These are phyloP conservation scores for Dendrocalamus sinicus DNA, from an alignment of 176 grass and related monocot genomes.

Conservation along the genomic window DNA sequence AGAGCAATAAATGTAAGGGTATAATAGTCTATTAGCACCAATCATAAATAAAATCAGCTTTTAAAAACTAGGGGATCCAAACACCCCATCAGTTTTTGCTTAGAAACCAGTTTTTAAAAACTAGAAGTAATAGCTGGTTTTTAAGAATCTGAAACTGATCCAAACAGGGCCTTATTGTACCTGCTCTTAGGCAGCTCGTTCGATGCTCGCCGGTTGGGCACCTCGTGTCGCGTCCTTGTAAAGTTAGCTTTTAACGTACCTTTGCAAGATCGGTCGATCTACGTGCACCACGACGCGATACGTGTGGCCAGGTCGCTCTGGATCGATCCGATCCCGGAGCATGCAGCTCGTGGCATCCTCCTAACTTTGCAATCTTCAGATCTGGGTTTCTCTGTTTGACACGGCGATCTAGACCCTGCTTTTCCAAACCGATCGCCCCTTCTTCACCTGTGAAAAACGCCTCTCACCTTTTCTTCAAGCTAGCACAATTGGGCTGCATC, in stretches of 20 bases:
- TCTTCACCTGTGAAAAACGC: neutral
- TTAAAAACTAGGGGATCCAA: too few species aligned
- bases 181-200: neutral
- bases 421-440: neutral
- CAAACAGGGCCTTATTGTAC: too few species aligned
- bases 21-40: too few species aligned
- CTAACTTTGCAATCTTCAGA: neutral
- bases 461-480: neutral
- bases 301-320: neutral
- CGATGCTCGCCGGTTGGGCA: neutral
- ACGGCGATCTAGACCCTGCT: too few species aligned
- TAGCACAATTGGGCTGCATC: neutral
- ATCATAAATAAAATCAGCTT: too few species aligned
- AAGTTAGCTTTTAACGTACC: neutral
- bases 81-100: too few species aligned
- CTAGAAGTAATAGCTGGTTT: too few species aligned
- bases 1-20: too few species aligned
- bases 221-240: neutral
- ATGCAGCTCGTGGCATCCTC: neutral
- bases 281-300: neutral
- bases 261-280: neutral
- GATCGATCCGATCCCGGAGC: neutral
- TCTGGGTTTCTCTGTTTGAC: neutral
- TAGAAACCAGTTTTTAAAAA: too few species aligned
- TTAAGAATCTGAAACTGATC: too few species aligned